Conservation (phyloP, 179 eudicot species). For the Silene coronaria region DNA sequence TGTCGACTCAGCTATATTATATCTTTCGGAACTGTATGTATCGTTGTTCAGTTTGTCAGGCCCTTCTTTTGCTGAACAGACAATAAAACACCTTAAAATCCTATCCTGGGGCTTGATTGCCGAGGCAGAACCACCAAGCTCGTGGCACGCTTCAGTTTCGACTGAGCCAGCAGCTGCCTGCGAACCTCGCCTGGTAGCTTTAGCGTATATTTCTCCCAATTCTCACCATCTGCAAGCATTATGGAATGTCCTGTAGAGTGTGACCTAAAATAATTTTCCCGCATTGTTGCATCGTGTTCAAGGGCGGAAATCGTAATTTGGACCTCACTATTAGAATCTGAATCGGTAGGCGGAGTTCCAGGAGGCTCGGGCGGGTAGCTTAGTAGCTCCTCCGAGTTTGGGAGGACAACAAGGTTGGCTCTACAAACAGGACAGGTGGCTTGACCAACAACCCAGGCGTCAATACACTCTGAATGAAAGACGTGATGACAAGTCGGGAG, state of each 20-base stretch:
- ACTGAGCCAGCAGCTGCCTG: constrained; percentile 28
- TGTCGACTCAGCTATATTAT: neutral
- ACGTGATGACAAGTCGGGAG: constrained; percentile 65
- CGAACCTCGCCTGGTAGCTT: constrained; percentile 29
- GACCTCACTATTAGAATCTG: neutral
- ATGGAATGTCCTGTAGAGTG: constrained; percentile 1
- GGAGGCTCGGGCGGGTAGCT: constrained; percentile 1
- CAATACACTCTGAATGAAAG: constrained; percentile 62
- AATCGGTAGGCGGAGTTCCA: constrained; percentile 19
- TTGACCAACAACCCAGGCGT: constrained; percentile 47
- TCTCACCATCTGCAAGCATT: neutral
- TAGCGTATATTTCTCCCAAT: constrained; percentile 2
- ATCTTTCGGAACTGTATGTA: neutral
- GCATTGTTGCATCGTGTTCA: neutral
- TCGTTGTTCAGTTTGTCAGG: neutral
- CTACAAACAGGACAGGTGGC: constrained; percentile 62
- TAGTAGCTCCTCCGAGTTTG: constrained; percentile 27
- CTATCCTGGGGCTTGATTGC: constrained; percentile 21
- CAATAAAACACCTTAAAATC: neutral
- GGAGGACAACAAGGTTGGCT: constrained; percentile 25
- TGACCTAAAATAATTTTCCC: neutral
- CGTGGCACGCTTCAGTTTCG: constrained; percentile 25
- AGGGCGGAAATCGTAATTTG: neutral
- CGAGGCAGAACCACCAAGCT: constrained; percentile 28
- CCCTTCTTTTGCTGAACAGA: too few relatives aligned